These are phyloP conservation scores for Chaetomidium leptoderma DNA, from an alignment of 495 filamentous ascomycete genomes.

Conservation along the genomic window DNA sequence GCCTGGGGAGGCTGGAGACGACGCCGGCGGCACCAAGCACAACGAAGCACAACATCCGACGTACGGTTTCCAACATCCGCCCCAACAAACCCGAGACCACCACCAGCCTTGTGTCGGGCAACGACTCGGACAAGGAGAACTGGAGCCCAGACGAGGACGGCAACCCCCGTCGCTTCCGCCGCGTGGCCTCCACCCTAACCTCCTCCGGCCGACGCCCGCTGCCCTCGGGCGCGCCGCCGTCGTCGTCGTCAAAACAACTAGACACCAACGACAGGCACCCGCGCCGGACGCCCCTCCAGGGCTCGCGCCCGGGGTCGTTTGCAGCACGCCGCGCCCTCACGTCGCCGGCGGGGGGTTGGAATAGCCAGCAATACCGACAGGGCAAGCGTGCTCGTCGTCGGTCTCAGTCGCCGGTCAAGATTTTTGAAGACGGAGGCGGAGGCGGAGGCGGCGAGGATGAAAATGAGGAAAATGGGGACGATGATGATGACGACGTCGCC, in stretches of 20 bases:
- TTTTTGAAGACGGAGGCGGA: slow-evolving; percentile 44
- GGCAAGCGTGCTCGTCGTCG: slow-evolving; percentile 7
- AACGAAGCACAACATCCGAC: slow-evolving; percentile 25
- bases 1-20: slow-evolving; percentile 62
- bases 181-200: slow-evolving; percentile 3
- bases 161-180: slow-evolving; percentile 34
- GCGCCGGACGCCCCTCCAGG: slow-evolving; percentile 36
- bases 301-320: not conserved
- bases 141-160: slow-evolving; percentile 59
- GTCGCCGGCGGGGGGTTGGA: no score
- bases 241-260: not conserved
- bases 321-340: no score
- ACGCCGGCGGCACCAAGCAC: slow-evolving; percentile 30
- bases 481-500: not conserved
- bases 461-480: not conserved
- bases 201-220: slow-evolving; percentile 21
- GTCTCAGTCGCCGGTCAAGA: slow-evolving; percentile 27
- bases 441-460: slow-evolving; percentile 24
- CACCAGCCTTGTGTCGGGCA: slow-evolving; percentile 29
- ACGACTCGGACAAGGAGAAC: slow-evolving; percentile 94
- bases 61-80: slow-evolving; percentile 23
- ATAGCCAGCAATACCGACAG: not conserved
- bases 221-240: slow-evolving; percentile 11
- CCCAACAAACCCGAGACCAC: slow-evolving; percentile 46
- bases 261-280: slow-evolving; percentile 28